Evolutionary conservation across 148 eudicot species (phyloP), one percentile per base, ranked within the genome.

Genomic region (Rhododendron vialii): DNA sequence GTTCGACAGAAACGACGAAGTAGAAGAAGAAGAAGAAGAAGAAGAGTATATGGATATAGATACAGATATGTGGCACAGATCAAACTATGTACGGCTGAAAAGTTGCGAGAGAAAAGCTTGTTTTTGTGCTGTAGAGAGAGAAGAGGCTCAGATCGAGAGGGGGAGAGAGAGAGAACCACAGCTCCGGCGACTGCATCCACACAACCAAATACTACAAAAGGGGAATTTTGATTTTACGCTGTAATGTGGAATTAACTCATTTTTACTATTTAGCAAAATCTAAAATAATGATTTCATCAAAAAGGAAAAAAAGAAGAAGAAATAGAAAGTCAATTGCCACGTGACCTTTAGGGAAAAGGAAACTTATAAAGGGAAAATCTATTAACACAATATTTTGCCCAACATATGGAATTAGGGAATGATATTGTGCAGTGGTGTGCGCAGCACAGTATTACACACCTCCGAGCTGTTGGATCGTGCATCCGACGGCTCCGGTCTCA

Each of bases 131-230:
- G 47, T 50, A 12, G 51, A 35, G 55, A 18, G 41, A 67, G 20
- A 14, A 74, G 45, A 75, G 86, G 84, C 28, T 45, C 81, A 47
- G 81, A 78, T 45, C 55, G 26, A 28, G 78, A 48, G 80, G 50
- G 59, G 36, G 78, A 73, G 74, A 57, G 24, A 18, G 36, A 65
- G 86, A 80, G 83, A 78, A 9, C n/a, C 67, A 74, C 80, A 50
- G 69, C 86, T 73, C 86, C 86, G 81, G 80, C 86, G 67, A 74
- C 86, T 7, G 81, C 80, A 22, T 84, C 85, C 85, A 53, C 86
- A 84, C 80, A 84, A 83, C 50, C 17, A 33, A 67, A 8, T 30
- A 30, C 0, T 45, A 7, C 35, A 20, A 73, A 50, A 51, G 61
- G 38, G 30, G 2, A 30, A 48, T 13, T 50, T 33, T 71, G 78